Conservation (phyloP, 805 yeast genomes). For the Isabelozyma pseudorhagii region DNA sequence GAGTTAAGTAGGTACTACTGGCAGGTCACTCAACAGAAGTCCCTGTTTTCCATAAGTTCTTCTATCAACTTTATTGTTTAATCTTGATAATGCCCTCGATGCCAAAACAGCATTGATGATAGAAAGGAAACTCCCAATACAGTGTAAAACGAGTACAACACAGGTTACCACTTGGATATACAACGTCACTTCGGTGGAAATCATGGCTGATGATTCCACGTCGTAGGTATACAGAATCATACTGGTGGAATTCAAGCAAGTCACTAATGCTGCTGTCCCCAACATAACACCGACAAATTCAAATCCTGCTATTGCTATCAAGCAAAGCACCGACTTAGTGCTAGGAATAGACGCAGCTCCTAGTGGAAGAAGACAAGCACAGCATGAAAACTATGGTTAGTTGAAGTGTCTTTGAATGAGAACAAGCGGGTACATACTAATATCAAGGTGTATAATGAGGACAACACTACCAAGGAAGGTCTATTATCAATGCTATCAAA, state of each 20-base stretch:
- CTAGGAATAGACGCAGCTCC: conserved; percentile 16
- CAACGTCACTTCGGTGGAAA: conserved; percentile 22
- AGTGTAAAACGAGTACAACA: conserved; percentile 12
- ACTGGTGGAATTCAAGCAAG: conserved; percentile 15
- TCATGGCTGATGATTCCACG: conserved; percentile 7
- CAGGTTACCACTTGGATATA: conserved; percentile 23
- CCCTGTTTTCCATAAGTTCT: conserved; percentile 3
- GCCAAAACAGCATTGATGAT: conserved; percentile 8
- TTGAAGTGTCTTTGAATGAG: not conserved
- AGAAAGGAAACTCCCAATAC: conserved; percentile 9
- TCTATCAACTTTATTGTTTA: conserved; percentile 19
- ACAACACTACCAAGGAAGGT: conserved; percentile 21
- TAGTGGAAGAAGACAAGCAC: conserved; percentile 18
- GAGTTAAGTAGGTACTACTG: not conserved
- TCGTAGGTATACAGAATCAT: conserved; percentile 27
- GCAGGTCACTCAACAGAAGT: not conserved
- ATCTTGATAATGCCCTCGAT: conserved; percentile 12
- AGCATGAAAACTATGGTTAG: conserved; percentile 1
- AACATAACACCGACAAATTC: conserved; percentile 17
- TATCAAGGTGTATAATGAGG: conserved; percentile 15
- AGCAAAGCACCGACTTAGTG: conserved; percentile 11
- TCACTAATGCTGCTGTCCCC: conserved; percentile 12
- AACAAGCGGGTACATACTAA: conserved; percentile 13
- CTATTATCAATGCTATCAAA: conserved; percentile 31
- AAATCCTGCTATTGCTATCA: conserved; percentile 13